These are phyloP conservation scores for Micractinium sp. DNA, from an alignment of 139 green algal genomes.

Conservation along the genomic window DNA sequence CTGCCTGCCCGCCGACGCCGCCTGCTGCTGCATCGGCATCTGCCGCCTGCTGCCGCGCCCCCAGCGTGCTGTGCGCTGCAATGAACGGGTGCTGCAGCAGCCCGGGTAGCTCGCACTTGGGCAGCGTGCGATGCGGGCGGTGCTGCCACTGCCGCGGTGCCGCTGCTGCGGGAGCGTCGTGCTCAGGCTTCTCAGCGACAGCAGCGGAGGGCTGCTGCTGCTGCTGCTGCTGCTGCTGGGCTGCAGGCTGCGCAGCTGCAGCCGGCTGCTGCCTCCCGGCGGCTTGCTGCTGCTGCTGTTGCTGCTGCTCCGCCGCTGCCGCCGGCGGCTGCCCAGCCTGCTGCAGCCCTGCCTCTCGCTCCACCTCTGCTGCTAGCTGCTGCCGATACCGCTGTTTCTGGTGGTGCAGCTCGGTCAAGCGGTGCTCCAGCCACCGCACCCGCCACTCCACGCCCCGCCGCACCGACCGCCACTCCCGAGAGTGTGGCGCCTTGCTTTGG, in stretches of 20 bases:
- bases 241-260: not conserved
- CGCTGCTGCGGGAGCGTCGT: too few species aligned
- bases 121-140: not conserved
- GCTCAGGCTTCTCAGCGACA: not conserved
- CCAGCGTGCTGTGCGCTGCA: slow-evolving; percentile 20
- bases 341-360: slow-evolving; percentile 16
- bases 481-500: not conserved
- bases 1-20: not conserved
- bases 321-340: not conserved
- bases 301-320: not conserved
- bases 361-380: slow-evolving; percentile 9
- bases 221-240: slow-evolving; percentile 14
- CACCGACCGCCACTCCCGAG: slow-evolving; percentile 1
- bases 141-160: not conserved
- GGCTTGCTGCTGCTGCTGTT: slow-evolving; percentile 1
- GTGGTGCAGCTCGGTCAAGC: slow-evolving; percentile 45
- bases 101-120: slow-evolving; percentile 3
- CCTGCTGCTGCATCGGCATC: not conserved
- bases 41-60: not conserved
- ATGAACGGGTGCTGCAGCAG: slow-evolving; percentile 53
- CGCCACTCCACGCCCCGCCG: slow-evolving; percentile 52
- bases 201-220: not conserved
- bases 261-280: not conserved
- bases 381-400: slow-evolving; percentile 33
- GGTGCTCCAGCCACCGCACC: slow-evolving; percentile 53